Conservation (phyloP, 1,284 basidiomycete genomes). For the Naganishia liquefaciens region DNA sequence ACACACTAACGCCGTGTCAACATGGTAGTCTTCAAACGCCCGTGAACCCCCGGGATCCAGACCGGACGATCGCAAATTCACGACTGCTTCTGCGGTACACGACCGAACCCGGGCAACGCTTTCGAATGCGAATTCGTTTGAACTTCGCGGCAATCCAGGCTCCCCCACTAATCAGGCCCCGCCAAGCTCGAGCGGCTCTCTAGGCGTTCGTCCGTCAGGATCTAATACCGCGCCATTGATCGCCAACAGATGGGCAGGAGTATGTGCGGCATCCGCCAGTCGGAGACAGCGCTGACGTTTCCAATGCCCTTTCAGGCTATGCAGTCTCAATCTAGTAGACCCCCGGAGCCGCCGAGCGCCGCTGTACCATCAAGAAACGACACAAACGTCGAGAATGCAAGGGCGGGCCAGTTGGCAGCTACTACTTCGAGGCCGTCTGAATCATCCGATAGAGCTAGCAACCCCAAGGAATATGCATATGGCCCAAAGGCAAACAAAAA, state of each 20-base stretch:
- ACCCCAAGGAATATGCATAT: slow-evolving; percentile 7
- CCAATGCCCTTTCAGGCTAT: background rate
- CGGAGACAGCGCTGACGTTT: background rate
- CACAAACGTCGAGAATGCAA: background rate
- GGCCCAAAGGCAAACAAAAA: slow-evolving; percentile 4
- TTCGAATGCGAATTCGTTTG: background rate
- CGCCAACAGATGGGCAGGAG: slow-evolving; percentile 17
- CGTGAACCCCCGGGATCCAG: background rate
- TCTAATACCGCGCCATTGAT: slow-evolving; percentile 15
- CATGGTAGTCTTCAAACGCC: too few species aligned
- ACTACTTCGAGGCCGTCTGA: background rate
- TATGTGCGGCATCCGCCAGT: background rate
- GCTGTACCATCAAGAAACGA: background rate
- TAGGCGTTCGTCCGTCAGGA: background rate
- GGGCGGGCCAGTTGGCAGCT: background rate
- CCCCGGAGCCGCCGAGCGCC: background rate
- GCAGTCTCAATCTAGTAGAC: background rate
- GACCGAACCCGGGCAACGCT: background rate
- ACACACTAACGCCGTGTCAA: background rate
- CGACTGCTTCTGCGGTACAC: background rate
- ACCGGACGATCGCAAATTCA: background rate
- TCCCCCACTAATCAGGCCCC: background rate
- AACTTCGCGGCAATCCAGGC: background rate
- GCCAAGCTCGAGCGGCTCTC: background rate
- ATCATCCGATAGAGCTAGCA: background rate